Conservation (phyloP, 2,329 filamentous ascomycete genomes). For the Cyclaneusma minus region DNA sequence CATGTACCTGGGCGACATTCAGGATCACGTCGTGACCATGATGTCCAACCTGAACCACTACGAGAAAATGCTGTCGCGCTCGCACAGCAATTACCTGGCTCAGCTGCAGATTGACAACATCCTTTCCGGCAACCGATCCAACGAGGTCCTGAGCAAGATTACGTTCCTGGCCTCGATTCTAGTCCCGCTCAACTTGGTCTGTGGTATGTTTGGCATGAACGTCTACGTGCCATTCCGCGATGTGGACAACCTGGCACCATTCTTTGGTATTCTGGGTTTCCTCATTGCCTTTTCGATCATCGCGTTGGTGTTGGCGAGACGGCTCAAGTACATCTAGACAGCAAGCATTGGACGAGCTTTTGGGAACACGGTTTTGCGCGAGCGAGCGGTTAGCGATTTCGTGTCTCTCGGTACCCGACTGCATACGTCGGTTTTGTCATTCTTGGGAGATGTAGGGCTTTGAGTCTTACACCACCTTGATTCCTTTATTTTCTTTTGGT, state of each 20-base stretch:
- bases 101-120: slow-evolving; percentile 89
- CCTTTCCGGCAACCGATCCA: slow-evolving; percentile 73
- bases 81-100: slow-evolving; percentile 90
- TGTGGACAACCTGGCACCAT: slow-evolving; percentile 31
- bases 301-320: slow-evolving; percentile 11
- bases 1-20: slow-evolving; percentile 91
- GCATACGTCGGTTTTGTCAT: no score
- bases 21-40: slow-evolving; percentile 99
- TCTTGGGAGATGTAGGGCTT: no score
- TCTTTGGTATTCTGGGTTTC: slow-evolving; percentile 42
- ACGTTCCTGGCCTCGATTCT: slow-evolving; percentile 87
- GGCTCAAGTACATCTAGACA: slow-evolving; percentile 15
- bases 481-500: no score
- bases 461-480: no score
- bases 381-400: no score
- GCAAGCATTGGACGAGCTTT: neutral
- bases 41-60: slow-evolving; percentile 92
- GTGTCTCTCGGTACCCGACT: no score
- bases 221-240: slow-evolving; percentile 52
- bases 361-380: no score
- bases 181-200: slow-evolving; percentile 84
- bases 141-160: slow-evolving; percentile 84
- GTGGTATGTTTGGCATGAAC: slow-evolving; percentile 76
- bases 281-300: slow-evolving; percentile 33
- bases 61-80: slow-evolving; percentile 90